phyloP scores from a whole-genome alignment of 441 rosid species.

The Manihot esculenta region DNA sequence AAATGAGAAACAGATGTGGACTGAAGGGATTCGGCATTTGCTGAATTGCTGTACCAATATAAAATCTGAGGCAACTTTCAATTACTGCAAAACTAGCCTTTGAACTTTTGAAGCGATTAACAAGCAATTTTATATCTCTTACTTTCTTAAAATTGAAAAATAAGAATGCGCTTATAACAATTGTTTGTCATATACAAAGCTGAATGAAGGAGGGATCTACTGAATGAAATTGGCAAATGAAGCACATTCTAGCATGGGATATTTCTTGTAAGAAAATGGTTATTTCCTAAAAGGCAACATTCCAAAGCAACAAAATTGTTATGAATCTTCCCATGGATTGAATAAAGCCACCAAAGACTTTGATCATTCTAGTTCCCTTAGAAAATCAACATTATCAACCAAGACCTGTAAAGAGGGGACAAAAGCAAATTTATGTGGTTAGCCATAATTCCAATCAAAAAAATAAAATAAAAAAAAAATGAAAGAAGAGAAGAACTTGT shows the following conservation, averaged over 20 bases:
- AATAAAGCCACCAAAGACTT: constrained; percentile 18
- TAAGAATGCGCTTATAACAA: constrained; percentile 18
- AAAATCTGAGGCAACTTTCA: constrained; percentile 18
- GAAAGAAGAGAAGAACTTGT: neutral
- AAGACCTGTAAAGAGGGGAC: constrained; percentile 31
- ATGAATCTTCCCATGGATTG: constrained; percentile 21
- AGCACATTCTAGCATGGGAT: neutral
- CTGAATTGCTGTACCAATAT: constrained; percentile 48
- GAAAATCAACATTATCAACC: constrained; percentile 42
- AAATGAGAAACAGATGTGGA: constrained; percentile 76
- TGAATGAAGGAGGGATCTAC: neutral
- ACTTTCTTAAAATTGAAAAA: constrained; percentile 1
- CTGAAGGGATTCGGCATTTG: constrained; percentile 70
- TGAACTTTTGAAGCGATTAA: constrained; percentile 17
- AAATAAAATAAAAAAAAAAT: neutral
- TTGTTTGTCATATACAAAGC: constrained; percentile 15
- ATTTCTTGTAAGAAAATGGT: constrained; percentile 6
- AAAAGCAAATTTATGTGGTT: neutral
- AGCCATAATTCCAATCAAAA: neutral
- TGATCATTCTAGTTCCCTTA: constrained; percentile 39
- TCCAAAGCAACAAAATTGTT: constrained; percentile 22
- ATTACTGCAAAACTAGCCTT: constrained; percentile 17
- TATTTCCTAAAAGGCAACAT: neutral
- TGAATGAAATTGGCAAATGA: neutral
- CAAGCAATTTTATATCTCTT: constrained; percentile 4